Conservation (phyloP, 2,329 filamentous ascomycete species). For the Clarireedia homoeocarpa region DNA sequence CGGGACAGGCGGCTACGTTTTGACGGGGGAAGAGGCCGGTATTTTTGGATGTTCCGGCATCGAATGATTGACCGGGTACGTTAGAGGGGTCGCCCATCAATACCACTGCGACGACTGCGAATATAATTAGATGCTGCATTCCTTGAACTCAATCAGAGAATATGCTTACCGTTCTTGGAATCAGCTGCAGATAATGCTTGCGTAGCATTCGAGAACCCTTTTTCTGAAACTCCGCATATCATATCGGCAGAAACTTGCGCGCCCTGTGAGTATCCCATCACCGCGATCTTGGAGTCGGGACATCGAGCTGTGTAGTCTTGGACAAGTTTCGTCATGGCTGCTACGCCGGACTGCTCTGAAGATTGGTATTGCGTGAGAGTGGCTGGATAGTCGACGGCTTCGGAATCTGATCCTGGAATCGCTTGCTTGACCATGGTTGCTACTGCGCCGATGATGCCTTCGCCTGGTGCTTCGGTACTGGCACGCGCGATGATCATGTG, state of each 20-base stretch:
- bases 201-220: not conserved
- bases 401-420: conserved; percentile 29
- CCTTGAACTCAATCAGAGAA: too few species aligned
- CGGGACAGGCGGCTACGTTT: conserved; percentile 5
- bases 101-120: conserved; percentile 26
- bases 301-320: conserved; percentile 27
- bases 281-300: conserved; percentile 25
- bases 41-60: conserved; percentile 25
- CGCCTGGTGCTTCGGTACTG: conserved; percentile 28
- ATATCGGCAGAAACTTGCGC: conserved; percentile 27
- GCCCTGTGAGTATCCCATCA: conserved; percentile 18
- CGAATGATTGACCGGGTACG: conserved; percentile 24
- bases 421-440: conserved; percentile 26
- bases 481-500: conserved; percentile 33
- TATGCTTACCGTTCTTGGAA: not conserved
- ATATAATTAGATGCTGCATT: conserved; percentile 11
- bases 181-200: conserved; percentile 11
- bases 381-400: conserved; percentile 30
- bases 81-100: conserved; percentile 32
- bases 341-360: conserved; percentile 28
- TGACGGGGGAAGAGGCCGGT: conserved; percentile 23
- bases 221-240: conserved; percentile 17
- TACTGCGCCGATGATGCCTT: conserved; percentile 29
- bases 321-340: conserved; percentile 27
- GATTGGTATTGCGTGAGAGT: conserved; percentile 22